Evolutionary conservation across 805 yeast genomes (phyloP), one percentile per base, ranked within the genome.

Genomic region (Metschnikowia bowlesiae): DNA sequence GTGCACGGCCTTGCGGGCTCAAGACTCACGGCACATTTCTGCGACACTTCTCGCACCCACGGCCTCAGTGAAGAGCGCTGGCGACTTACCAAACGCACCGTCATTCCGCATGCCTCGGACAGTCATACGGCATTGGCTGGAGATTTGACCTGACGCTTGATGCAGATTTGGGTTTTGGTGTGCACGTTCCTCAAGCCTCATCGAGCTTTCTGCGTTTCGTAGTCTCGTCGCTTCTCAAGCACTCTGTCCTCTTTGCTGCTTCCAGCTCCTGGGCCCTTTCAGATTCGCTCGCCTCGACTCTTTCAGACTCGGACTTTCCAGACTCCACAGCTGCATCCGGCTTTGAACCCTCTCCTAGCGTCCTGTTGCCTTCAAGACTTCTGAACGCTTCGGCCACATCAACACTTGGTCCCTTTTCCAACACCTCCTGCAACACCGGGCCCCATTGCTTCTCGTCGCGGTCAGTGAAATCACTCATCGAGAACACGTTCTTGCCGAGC

Each of bases 401-500:
- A 10, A 69, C 53, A n/a, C 43, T 51, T 2, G 60, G 58, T 2
- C 66, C 74, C 4, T 51, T 45, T 0, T 74, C 75, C 16, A 87
- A 69, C 0, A 86, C 88, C 46, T 72, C 63, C 47, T 69, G 67
- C 57, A 87, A 68, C 0, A 83, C 89, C 10, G 74, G 74, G 1
- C 82, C 82, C 97, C 98, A 92, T 1, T 81, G 73, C 18, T 70
- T 70, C 57, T 84, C 87, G 43, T 77, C 79, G 31, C 78, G 70
- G 1, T 80, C 75, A 28, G 79, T 79, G 58, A 90, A 85, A 62
- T 87, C 91, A 39, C 74, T 78, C 34, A 88, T 49, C 32, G 78
- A 78, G 62, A 92, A 85, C 5, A 84, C 90, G 53, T 83, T 81
- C 53, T 79, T 79, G 1, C 80, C 84, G 41, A 92, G 67, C 37